Base-by-base conservation (phyloP, 2,329 filamentous ascomycete genomes). In the Pseudocercospora fuligena region DNA sequence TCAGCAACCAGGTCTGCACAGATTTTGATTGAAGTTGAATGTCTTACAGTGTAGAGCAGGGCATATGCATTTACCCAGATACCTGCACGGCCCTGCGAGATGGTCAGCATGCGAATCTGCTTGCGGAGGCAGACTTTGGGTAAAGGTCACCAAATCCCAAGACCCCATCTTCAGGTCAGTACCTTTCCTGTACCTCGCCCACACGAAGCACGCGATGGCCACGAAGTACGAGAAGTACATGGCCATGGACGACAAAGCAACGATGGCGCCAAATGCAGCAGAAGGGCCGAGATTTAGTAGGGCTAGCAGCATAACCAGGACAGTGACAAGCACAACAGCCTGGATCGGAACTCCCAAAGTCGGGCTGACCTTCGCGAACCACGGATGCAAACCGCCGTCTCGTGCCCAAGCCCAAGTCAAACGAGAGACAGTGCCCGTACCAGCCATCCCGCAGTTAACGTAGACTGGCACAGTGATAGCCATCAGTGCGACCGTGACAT, bases 261-360 rank as follows among this genome's bases (percentile, higher is more conserved):
- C 76, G 33, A 82, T 80, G 33, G 79, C 79, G 63, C 78, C 77
- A 49, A 84, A 76, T n/a, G 79, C 80, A 8, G 79, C 78, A 27
- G 79, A 80, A 21, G 74, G 74, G 40, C 76, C 78, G 40, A 80
- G 71, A 63, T 79, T 79, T 61, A 80, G 78, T 25, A 79, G 70
- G 6, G 74, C 74, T 3, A 80, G 72, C 25, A 79, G 67, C 12
- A 67, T 67, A 49, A 69, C 69, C 60, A 74, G 67, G 23, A 72
- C 60, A 11, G 73, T 73, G 19, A 72, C 58, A 9, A 73, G 49
- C 58, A 76, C 67, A 3, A 75, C 43, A 8, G 54, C 57, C 6
- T 49, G 57, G 11, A 65, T 33, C 19, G 63, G 63, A 1, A 65
- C 57, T 14, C 27, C 29, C 23, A 53, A 65, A n/a, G 31, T 59